Evolutionary conservation across 73 alveolate genomes (phyloP).

Genomic region (Symbiodinium natans): DNA sequence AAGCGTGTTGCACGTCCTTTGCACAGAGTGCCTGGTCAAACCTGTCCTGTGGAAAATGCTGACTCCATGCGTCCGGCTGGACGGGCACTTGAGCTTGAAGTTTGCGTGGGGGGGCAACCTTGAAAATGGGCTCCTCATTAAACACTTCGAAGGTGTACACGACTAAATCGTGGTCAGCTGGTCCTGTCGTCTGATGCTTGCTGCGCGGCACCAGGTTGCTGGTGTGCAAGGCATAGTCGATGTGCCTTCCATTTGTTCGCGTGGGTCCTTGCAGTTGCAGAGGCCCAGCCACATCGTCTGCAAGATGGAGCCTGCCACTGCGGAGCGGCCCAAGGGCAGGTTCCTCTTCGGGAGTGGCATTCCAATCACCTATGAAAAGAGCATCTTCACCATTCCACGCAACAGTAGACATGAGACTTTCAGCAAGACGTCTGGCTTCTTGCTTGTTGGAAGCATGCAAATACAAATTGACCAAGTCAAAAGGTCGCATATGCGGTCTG

Average conservation of each 20-base stretch:
- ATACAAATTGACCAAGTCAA: background rate
- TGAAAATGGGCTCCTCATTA: background rate
- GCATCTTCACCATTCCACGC: background rate
- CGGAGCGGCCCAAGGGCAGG: conserved; percentile 5
- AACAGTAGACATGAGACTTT: background rate
- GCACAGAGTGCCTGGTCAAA: background rate
- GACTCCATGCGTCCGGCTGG: background rate
- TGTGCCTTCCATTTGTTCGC: background rate
- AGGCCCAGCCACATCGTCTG: conserved; percentile 16
- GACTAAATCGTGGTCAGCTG: conserved; percentile 11
- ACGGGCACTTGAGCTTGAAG: background rate
- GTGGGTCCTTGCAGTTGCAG: background rate
- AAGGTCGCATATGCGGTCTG: background rate
- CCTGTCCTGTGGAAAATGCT: background rate
- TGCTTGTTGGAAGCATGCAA: conserved; percentile 7
- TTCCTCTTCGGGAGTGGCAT: background rate
- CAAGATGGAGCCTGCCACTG: conserved; percentile 18
- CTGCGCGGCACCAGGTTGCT: background rate
- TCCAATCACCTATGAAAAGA: conserved; percentile 36
- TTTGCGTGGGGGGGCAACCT: background rate
- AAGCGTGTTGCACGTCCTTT: background rate
- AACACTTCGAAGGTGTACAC: background rate
- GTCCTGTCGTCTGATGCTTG: background rate
- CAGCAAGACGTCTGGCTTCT: background rate
- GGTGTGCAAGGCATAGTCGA: conserved; percentile 29